Evolutionary conservation across 768 basidiomycete genomes (phyloP), one percentile per base, ranked within the genome.

Genomic region (Leccinellum rugosiceps): DNA sequence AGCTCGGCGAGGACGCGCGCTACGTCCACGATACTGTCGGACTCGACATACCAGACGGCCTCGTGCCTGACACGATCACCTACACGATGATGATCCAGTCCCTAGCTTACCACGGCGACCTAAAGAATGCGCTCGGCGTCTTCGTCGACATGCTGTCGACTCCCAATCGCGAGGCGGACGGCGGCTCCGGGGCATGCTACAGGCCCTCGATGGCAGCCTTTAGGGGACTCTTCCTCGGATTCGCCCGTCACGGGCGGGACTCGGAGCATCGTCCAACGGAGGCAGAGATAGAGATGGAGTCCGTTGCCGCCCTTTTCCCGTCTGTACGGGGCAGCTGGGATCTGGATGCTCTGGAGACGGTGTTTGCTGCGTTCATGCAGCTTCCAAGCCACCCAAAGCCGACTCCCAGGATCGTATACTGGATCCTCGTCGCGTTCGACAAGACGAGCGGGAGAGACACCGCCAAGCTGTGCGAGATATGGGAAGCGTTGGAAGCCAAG

Each of bases 191-290:
- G 2, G 57, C 56, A 11, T 65, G 65, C 8, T 80, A 77, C 55
- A 69, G 66, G 25, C 82, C 82, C 3, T 81, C 77, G 1, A 66
- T 82, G 48, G 71, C 80, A 21, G 75, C 83, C 31, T 94, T 87
- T 68, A 83, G 89, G 21, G 82, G 82, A 17, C 68, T 94, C 41
- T 92, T 94, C 65, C 78, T 88, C 17, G 91, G 89, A 1, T 94
- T 92, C 68, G 75, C 77, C 7, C 81, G 80, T 11, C 84, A 89
- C 62, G 88, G 81, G 25, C 57, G 53, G 38, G 60, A 72, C 28
- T 65, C 70, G 44, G 55, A 46, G 4, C 52, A 59, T 21, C 26
- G 26, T n/a, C 11, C 23, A 8, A 31, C 17, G 34, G 53, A 44
- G 5, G 31, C 55, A 44, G 59, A 38, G 47, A 44, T 55, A 41